Evolutionary conservation across 768 basidiomycete genomes (phyloP), one percentile per base, ranked within the genome.

Genomic region (Boletus insuetus): DNA sequence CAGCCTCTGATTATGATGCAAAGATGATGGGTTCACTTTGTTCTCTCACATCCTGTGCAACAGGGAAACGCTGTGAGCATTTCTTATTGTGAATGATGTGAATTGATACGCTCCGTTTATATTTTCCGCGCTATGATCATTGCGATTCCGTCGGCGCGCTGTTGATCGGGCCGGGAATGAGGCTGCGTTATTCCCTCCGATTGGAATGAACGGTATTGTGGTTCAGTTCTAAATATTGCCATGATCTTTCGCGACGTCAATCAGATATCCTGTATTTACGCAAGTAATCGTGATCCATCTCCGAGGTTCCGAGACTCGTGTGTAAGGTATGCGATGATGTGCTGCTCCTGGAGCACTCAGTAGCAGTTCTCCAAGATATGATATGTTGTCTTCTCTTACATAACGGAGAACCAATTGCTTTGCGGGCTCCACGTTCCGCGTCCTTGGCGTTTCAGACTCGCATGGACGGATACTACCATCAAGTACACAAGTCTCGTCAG

Each of bases 371-470:
- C 35, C 29, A n/a, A 29, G 43, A 24, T 49, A 10, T 31, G 13
- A 17, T 16, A 16, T 37, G 14, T 38, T 5, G 26, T 42, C 20
- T 29, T 29, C 29, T 29, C 39, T 37, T 51, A 51, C 54, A 46
- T 51, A 47, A 49, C 5, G 16, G 19, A 3, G 29, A 19, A 13
- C 8, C 49, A n/a, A 24, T 40, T 19, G 12, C 10, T 19, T 41
- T 16, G 57, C 38, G 31, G 46, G 16, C 17, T 29, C 35, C 44
- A 22, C 14, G 35, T 19, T 22, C 42, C 54, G 45, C 19, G 31
- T 24, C 32, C 39, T 53, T 59, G 38, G 51, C 39, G 51, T 59
- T 59, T 54, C 58, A 54, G 58, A 46, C 20, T 35, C 41, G 35
- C 34, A 29, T 40, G 49, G 48, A 29, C 38, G 37, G 11, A 16